Evolutionary conservation across 2,329 filamentous ascomycete genomes (phyloP).

Genomic region (Aspergillus eucalypticola): DNA sequence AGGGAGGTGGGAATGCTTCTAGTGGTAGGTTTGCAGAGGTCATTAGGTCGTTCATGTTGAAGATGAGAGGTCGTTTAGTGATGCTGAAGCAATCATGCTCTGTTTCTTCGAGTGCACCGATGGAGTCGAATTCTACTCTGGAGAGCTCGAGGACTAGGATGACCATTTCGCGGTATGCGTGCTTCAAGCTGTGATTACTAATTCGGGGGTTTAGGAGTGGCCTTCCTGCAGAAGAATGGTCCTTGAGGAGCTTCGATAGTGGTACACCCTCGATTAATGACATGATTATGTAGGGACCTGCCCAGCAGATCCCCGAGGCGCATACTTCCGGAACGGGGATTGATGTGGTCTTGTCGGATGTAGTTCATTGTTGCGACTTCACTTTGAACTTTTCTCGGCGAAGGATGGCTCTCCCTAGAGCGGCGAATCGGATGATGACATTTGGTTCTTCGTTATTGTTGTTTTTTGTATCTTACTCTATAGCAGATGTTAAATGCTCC

Average conservation of each 20-base stretch:
- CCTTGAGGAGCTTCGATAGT: not conserved
- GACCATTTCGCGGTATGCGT: not conserved
- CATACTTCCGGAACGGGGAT: constrained; percentile 8
- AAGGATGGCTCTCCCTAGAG: not conserved
- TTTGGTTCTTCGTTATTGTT: not conserved
- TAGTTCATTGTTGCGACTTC: constrained; percentile 5
- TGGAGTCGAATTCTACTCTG: not conserved
- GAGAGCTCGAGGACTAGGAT: not conserved
- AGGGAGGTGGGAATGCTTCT: not conserved
- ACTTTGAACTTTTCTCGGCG: not conserved
- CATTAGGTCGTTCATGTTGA: not conserved
- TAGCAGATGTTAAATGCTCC: not conserved
- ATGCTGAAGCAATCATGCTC: too few relatives aligned
- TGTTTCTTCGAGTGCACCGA: not conserved
- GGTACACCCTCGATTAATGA: not conserved
- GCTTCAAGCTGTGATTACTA: not conserved
- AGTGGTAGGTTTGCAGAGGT: not conserved
- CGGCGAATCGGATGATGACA: not conserved
- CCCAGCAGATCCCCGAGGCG: constrained; percentile 9
- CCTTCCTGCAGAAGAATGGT: not conserved
- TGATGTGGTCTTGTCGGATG: not conserved
- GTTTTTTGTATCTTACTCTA: not conserved
- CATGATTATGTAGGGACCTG: constrained; percentile 4
- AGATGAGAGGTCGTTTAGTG: not conserved
- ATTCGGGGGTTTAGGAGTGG: not conserved